Conservation (phyloP, 73 alveolate genomes). For the Uronychia binucleata region DNA sequence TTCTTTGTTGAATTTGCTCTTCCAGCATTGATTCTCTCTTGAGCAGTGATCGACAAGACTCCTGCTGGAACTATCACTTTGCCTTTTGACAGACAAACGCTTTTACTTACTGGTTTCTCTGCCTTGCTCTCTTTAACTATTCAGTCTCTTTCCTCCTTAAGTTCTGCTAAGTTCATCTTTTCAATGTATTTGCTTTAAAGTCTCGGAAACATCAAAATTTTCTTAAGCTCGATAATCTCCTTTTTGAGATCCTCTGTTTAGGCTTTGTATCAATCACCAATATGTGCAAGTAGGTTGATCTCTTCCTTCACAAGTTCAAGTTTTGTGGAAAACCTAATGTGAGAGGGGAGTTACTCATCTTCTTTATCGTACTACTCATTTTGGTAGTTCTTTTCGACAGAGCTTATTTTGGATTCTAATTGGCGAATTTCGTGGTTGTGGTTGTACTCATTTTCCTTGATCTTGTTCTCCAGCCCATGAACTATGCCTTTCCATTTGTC, state of each 20-base stretch:
- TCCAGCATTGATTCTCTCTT: too few relatives aligned
- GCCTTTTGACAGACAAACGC: too few relatives aligned
- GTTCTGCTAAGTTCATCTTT: not conserved
- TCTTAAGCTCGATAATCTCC: not conserved
- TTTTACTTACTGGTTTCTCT: too few relatives aligned
- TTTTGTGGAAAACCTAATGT: not conserved
- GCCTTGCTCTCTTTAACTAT: too few relatives aligned
- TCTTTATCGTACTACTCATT: not conserved
- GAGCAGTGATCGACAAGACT: too few relatives aligned
- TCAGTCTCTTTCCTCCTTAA: not conserved
- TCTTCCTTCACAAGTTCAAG: not conserved
- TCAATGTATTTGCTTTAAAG: not conserved
- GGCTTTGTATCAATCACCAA: not conserved
- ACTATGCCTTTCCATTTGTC: not conserved
- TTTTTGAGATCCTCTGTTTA: not conserved
- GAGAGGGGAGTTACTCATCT: not conserved
- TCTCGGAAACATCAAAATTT: not conserved
- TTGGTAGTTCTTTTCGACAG: not conserved
- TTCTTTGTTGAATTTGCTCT: too few relatives aligned
- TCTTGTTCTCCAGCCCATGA: not conserved
- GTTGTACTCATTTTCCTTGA: not conserved
- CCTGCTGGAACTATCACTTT: too few relatives aligned
- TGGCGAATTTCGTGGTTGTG: not conserved
- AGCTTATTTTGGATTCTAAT: not conserved
- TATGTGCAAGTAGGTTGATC: not conserved